Conservation (phyloP, 345 rosid species). For the Luvunga scandens region DNA sequence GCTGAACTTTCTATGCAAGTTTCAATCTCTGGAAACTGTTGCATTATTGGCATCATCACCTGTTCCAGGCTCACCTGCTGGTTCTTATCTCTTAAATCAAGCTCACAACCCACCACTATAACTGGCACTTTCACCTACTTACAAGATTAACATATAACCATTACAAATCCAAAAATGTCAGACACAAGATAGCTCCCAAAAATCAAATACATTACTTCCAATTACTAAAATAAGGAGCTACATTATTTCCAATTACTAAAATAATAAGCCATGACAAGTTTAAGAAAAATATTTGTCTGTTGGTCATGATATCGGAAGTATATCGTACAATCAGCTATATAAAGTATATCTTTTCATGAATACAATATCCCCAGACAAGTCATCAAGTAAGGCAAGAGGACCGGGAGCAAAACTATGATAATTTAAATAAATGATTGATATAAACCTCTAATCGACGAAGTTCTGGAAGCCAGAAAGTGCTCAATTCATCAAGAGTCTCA, state of each 20-base stretch:
- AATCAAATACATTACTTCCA: not conserved
- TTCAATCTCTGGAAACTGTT: constrained; percentile 80
- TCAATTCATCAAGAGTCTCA: constrained; percentile 62
- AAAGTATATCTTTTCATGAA: not conserved
- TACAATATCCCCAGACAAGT: not conserved
- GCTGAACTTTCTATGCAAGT: constrained; percentile 78
- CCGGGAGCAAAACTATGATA: not conserved
- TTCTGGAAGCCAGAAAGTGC: constrained; percentile 80
- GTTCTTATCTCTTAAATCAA: constrained; percentile 57
- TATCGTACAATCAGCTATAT: not conserved
- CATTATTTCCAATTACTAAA: not conserved
- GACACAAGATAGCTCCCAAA: not conserved
- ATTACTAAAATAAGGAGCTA: not conserved
- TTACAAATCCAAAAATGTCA: not conserved
- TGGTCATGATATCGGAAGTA: not conserved
- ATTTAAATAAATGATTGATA: not conserved
- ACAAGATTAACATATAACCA: constrained; percentile 1
- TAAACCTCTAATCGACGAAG: constrained; percentile 59
- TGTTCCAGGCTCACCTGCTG: constrained; percentile 63
- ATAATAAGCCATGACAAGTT: not conserved
- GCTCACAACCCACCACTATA: constrained; percentile 74
- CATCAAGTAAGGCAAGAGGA: not conserved
- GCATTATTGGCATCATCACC: constrained; percentile 81
- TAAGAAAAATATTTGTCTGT: not conserved
- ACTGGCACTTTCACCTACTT: constrained; percentile 88